Conservation (phyloP, 441 rosid genomes). For the Daphne laureola region DNA sequence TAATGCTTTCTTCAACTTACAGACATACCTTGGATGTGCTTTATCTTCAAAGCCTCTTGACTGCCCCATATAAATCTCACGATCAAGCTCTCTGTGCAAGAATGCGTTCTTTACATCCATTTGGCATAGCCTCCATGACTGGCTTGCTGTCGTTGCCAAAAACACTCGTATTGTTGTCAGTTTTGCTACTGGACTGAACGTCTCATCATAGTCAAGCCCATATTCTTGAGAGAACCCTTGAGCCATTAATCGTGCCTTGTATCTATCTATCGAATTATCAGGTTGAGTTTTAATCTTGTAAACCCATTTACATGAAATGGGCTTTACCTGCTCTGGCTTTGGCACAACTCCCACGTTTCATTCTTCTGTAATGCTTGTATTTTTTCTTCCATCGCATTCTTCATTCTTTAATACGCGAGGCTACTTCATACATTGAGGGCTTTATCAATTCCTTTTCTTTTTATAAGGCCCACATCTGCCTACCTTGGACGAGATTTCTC, state of each 20-base stretch:
- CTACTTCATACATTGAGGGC: too few relatives aligned
- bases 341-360: conserved; percentile 6
- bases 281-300: background rate
- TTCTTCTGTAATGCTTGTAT: background rate
- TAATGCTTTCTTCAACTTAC: background rate
- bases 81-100: conserved; percentile 4
- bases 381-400: too few relatives aligned
- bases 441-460: too few relatives aligned
- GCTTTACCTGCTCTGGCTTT: background rate
- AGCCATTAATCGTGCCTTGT: conserved; percentile 8
- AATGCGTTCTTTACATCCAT: conserved; percentile 5
- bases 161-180: background rate
- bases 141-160: background rate
- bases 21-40: background rate
- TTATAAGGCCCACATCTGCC: too few relatives aligned
- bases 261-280: conserved; percentile 2
- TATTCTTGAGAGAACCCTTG: conserved; percentile 4
- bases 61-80: conserved; percentile 5
- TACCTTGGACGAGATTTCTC: too few relatives aligned
- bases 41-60: background rate
- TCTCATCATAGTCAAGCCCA: background rate
- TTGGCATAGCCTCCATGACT: background rate
- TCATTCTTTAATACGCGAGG: too few relatives aligned
- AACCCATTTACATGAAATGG: conserved; percentile 2
- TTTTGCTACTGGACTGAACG: background rate